Base-by-base conservation (phyloP, 768 basidiomycete genomes). In the Hirschioporus abietinus region DNA sequence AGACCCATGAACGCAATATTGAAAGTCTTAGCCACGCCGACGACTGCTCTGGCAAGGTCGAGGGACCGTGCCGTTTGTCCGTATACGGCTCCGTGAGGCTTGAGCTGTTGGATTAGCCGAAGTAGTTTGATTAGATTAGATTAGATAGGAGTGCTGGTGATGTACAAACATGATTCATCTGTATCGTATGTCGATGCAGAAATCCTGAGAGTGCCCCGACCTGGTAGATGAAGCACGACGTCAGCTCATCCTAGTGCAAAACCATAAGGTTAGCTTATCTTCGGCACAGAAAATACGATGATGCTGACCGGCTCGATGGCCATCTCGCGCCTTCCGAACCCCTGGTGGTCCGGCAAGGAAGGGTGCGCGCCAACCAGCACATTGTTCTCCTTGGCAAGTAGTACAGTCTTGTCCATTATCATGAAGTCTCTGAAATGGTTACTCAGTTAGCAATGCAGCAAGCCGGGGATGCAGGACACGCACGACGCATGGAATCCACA, bases 401-500 rank as follows among this genome's bases (percentile, higher is more conserved):
- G 66, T 1, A 89, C 86, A 0, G 88, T 89, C 71, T 82, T 78
- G 68, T 84, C 79, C 88, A 91, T 90, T 63, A 88, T 81, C 0
- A 83, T 79, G 69, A 88, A 88, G 72, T 89, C 88, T 0, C 86
- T 85, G 24, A 58, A 60, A n/a, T 24, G 20, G 6, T 17, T 8
- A 24, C 18, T 60, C 25, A 63, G 24, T 7, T 18, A 35, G n/a
- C 23, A 26, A 24, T n/a, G 25, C 18, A 30, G 7, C 18, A 12
- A 59, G 42, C 27, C 9, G 52, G 35, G n/a, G 8, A 65, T 30
- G 25, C n/a, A 65, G 20, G 34, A 18, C 7, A 68, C 71, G 26
- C 67, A 87, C 84, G 84, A 86, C 24, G 85, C 88, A 71, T 90
- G 89, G 67, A 88, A 88, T 7, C 88, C 88, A 71, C 88, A 90